Evolutionary conservation across 1,284 basidiomycete genomes (phyloP), one percentile per base, ranked within the genome.

Genomic region (Malassezia nana): DNA sequence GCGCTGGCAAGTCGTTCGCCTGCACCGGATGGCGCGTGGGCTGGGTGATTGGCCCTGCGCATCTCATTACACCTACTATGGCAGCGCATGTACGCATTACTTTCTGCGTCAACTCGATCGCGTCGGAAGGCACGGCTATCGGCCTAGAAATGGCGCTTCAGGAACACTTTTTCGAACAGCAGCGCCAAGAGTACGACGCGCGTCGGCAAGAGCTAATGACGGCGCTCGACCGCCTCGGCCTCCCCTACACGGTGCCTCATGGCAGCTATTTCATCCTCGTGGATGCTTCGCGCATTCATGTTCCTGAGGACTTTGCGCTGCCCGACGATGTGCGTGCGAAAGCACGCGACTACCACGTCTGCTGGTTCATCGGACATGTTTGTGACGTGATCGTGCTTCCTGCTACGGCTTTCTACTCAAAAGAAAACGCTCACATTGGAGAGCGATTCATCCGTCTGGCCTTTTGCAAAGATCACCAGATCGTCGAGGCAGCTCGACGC

Each of bases 1-100:
- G 84, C 8, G 87, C 83, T 10, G 86, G 86, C 61, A 68, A 76
- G 78, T 84, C 88, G n/a, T 99, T 99, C 75, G 87, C 92, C 15
- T 89, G 89, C 7, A 99, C 94, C 1, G 94, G 94, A 22, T 98
- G 92, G 92, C 84, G 94, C 53, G 82, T 98, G 22, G 94, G 92
- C 52, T 98, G 90, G 90, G 81, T 91, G 12, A 84, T 98, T 60
- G 94, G 86, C 6, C 87, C 89, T 4, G 72, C 81, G 20, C 83
- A 82, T 33, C 86, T 98, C 65, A 86, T 94, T 53, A 78, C 79
- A 31, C 89, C 92, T 1, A 85, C 88, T 4, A 80, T 94, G 18
- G 89, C 89, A 3, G 92, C 89, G 0, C 84, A 84, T 47, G 91
- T 89, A 0, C 84, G 92, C 38, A 92, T 98, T 69, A 86, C 95